Evolutionary conservation across 805 yeast genomes (phyloP), one percentile per base, ranked within the genome.

Genomic region (Ogataea philodendri): DNA sequence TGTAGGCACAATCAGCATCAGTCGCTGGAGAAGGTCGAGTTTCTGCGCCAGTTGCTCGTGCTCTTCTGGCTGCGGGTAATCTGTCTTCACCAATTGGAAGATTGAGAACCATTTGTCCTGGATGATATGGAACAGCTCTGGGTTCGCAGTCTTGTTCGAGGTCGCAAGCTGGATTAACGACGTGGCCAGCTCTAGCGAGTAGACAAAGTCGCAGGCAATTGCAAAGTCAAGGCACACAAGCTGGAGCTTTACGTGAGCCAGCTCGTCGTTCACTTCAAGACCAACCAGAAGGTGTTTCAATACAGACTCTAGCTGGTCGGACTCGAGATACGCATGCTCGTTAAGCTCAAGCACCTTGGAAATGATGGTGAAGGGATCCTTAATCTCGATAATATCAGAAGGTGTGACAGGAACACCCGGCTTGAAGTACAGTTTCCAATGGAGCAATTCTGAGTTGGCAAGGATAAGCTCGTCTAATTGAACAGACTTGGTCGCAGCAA

Each of bases 81-180:
- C 60, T 32, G 45, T 51, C 57, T 83, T 81, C 3, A 84, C 84
- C 3, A 82, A 78, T 48, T 85, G 95, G 49, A 79, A 81, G 42
- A 82, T 76, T 1, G 84, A 76, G 16, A 78, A 67, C 95, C 96
- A 87, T 30, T 66, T 60, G 11, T 62, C 62, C 35, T 46, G 51
- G 9, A 59, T 33, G 8, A 53, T 13, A 1, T 30, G 15, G 21
- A 17, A 51, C 30, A 46, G 42, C 45, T 16, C 40, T 9, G 40
- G 38, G 4, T 27, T 21, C 1, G 29, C 10, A 3, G 20, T 16
- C 20, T 42, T 45, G 13, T 26, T 11, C 3, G 34, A 26, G 17
- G 49, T 27, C 0, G 58, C 52, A 2, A 22, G 3, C 13, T 65
- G 60, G 7, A 75, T 49, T 24, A 75, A 54, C 14, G 58, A 63